phyloP scores from a whole-genome alignment of 495 filamentous ascomycete genomes.

The Aspergillus diversus region DNA sequence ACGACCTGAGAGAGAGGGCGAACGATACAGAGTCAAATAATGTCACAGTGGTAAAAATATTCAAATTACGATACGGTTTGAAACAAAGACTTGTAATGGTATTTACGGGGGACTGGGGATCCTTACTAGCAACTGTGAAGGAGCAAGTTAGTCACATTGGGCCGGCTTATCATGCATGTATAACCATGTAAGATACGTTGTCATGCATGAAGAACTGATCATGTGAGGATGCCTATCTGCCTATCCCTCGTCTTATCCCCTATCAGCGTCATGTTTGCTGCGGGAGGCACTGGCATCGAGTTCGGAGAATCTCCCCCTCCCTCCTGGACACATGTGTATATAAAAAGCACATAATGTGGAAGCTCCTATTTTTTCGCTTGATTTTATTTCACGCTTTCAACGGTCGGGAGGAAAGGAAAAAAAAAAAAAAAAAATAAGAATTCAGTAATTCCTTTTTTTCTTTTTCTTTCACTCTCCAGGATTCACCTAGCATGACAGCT shows the following conservation, averaged over 20 bases:
- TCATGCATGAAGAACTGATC: slow-evolving; percentile 48
- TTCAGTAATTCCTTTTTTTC: not conserved
- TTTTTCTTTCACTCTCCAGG: slow-evolving; percentile 7
- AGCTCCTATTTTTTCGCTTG: not conserved
- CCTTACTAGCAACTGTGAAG: slow-evolving; percentile 6
- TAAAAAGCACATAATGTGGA: not conserved
- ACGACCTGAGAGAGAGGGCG: no score
- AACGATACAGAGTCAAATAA: no score
- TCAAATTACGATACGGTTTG: not conserved
- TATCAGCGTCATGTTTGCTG: slow-evolving; percentile 21
- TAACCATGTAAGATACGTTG: slow-evolving; percentile 25
- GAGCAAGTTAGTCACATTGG: slow-evolving; percentile 17
- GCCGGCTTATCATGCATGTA: slow-evolving; percentile 21
- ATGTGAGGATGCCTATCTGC: slow-evolving; percentile 37
- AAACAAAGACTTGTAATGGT: not conserved
- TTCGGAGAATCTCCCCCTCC: not conserved
- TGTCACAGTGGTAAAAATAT: not conserved
- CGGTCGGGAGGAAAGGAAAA: not conserved
- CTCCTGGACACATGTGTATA: not conserved
- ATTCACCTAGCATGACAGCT: slow-evolving; percentile 4
- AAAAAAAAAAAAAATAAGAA: not conserved
- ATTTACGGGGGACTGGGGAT: not conserved
- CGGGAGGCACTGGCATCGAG: slow-evolving; percentile 14
- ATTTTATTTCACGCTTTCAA: not conserved
- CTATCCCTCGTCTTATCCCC: slow-evolving; percentile 10